These are phyloP conservation scores for Pythium coloratum DNA, from an alignment of 352 stramenopile genomes.

Conservation along the genomic window DNA sequence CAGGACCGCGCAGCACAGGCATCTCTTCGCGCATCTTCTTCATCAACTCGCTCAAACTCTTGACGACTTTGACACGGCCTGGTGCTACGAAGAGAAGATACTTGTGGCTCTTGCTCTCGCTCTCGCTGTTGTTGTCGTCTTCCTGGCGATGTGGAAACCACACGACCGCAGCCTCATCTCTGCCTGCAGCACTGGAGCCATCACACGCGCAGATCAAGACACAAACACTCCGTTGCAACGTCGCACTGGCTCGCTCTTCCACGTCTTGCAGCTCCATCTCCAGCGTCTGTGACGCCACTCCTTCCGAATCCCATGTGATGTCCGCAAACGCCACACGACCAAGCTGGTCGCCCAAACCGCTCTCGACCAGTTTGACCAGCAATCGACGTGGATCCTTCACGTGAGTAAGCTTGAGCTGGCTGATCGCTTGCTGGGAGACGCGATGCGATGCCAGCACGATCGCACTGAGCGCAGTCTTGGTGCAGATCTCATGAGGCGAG, in stretches of 20 bases:
- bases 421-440: slow-evolving; percentile 40
- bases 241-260: slow-evolving; percentile 32
- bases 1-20: slow-evolving; percentile 18
- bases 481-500: slow-evolving; percentile 36
- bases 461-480: slow-evolving; percentile 42
- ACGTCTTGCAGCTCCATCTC: slow-evolving; percentile 66
- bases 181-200: neutral
- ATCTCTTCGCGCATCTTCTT: slow-evolving; percentile 60
- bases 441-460: slow-evolving; percentile 64
- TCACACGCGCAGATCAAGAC: slow-evolving; percentile 31
- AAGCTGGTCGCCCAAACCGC: slow-evolving; percentile 16
- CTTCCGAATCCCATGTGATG: slow-evolving; percentile 62
- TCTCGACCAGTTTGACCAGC: neutral
- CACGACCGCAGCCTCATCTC: slow-evolving; percentile 37
- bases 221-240: slow-evolving; percentile 30
- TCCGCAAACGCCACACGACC: slow-evolving; percentile 38
- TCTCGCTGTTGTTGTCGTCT: neutral
- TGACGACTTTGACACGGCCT: slow-evolving; percentile 67
- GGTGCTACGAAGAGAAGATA: slow-evolving; percentile 64
- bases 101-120: slow-evolving; percentile 14
- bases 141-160: slow-evolving; percentile 34
- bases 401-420: slow-evolving; percentile 4
- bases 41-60: slow-evolving; percentile 43
- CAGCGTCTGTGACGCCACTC: slow-evolving; percentile 41
- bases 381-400: slow-evolving; percentile 7